Percentiles rank a stretch among this genome's conserved stretches.
These are phyloP conservation scores for Trichocladium antarcticum DNA, from an alignment of 495 filamentous ascomycete species.

Conservation along the genomic window DNA sequence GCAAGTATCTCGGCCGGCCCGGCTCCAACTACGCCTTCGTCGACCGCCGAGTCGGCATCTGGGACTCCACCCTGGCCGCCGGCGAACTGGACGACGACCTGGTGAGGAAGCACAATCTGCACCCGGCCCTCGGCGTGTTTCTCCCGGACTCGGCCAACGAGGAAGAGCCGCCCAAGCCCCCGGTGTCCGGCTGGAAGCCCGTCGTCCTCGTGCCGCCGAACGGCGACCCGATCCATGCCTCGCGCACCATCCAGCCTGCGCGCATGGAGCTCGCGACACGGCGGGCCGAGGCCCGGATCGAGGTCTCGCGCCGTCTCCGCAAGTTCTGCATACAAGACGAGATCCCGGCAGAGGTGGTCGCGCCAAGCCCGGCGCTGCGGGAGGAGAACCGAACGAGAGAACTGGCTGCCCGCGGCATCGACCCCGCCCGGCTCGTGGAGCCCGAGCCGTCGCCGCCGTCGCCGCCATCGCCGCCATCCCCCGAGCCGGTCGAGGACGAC, in stretches of 20 bases:
- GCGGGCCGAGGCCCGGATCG: conserved; percentile 13
- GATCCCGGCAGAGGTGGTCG: conserved; percentile 27
- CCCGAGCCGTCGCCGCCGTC: neutral
- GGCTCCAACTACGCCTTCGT: conserved; percentile 33
- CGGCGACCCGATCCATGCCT: conserved; percentile 28
- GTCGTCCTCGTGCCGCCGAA: conserved; percentile 28
- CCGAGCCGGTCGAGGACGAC: conserved; percentile 1
- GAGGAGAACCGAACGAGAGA: conserved; percentile 21
- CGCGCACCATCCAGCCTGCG: conserved; percentile 28
- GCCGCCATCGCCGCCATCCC: neutral
- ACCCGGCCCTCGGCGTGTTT: conserved; percentile 34
- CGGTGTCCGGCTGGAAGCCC: conserved; percentile 27
- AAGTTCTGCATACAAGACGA: conserved; percentile 24
- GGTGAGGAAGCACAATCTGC: conserved; percentile 33
- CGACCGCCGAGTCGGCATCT: conserved; percentile 32
- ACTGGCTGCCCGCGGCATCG: conserved; percentile 18
- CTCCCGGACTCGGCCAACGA: conserved; percentile 31
- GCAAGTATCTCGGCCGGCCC: conserved; percentile 32
- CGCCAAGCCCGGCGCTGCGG: conserved; percentile 23
- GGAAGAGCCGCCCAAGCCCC: conserved; percentile 23
- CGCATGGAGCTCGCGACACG: conserved; percentile 23
- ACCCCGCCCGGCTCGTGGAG: conserved; percentile 17
- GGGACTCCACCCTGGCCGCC: conserved; percentile 32
- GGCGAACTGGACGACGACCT: conserved; percentile 33
- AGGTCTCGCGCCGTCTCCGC: conserved; percentile 14